Base-by-base conservation (phyloP, 345 rosid species). In the Acer campestre region DNA sequence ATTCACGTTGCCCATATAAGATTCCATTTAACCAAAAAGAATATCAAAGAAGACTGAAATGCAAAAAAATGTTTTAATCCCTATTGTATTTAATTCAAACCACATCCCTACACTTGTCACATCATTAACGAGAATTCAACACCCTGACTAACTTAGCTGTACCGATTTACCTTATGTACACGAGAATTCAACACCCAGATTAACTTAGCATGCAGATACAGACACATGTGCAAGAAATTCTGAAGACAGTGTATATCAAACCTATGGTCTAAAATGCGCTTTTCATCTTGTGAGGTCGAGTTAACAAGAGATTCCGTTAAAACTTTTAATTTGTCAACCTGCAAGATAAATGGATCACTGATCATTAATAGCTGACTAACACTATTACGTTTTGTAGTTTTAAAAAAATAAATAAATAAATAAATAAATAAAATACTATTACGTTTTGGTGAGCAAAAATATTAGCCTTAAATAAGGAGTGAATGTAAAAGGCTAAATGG, bases 311-410 rank as follows among this genome's bases (percentile, higher is more conserved):
- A 91, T 82, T 93, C 98, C 3, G 93, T 88, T 77, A 96, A 80
- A 80, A 96, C 83, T 82, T 90, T 93, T 81, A 96, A 87, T 80
- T 91, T 96, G 76, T 93, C 89, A 11, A 94, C 86, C 98, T 96
- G 90, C 79, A 86, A 72, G 35, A 79, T 63, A 71, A 80, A 67
- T 49, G 38, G 48, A 67, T 67, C 14, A 49, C 58, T 4, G 10
- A 76, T 79, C 23, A 72, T 62, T n/a, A 18, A 40, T 35, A 7
- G 20, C 40, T 27, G 48, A 48, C 40, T 63, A 64, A 48, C 12
- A 35, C 6, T 31, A 17, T n/a, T 5, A 71, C 10, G 38, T n/a
- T 35, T 31, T 31, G 35, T 4, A 31, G 35, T 31, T 31, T 0
- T 3, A 31, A 29, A 29, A 27, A 27, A 27, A 25, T 0, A 25